Base-by-base conservation (phyloP, 1,284 basidiomycete genomes). In the Cutaneotrichosporon cutaneum region DNA sequence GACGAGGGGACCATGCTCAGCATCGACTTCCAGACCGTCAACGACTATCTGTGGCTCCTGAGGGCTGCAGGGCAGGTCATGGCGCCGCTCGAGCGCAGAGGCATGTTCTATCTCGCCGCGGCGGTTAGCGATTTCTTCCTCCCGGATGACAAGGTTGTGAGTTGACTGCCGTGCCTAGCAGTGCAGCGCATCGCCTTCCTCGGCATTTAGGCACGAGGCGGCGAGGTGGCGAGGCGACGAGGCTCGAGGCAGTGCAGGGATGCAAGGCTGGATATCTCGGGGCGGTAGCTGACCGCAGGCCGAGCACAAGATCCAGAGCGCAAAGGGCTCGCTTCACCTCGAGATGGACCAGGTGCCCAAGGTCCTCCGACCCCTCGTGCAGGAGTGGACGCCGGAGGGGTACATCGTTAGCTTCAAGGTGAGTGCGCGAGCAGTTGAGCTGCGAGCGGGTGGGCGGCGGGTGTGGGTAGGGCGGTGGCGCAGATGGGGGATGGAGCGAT, bases 331-430 rank as follows among this genome's bases (percentile, higher is more conserved):
- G 67, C 81, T 99, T 36, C 85, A 88, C 47, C 90, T 99, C 65
- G 93, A 97, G 77, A 98, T 99, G 94, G 95, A 99, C 76, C 94
- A 97, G 77, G 94, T 98, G 1, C 95, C 96, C 9, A 99, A 99
- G 80, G 89, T 98, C 42, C 81, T 99, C 51, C 90, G 91, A 76
- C 89, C 92, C 0, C 84, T 99, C 80, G 94, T 97, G 3, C 87
- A 90, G 56, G 89, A 97, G 75, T 99, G 95, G 96, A 89, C 88
- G 0, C 88, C 88, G 1, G 87, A 92, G 59, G 94, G 92, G 0
- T 98, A 88, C 77, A 88, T 97, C 48, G 92, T 99, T 52, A 94
- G 92, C 1, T 99, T 99, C 85, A 99, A 99, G 85, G 94, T 92
- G 61, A 26, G 74, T 64, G n/a, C n/a, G n/a, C n/a, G n/a, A n/a